phyloP scores from a whole-genome alignment of 805 yeast species.

The Ogataea zsoltii region DNA sequence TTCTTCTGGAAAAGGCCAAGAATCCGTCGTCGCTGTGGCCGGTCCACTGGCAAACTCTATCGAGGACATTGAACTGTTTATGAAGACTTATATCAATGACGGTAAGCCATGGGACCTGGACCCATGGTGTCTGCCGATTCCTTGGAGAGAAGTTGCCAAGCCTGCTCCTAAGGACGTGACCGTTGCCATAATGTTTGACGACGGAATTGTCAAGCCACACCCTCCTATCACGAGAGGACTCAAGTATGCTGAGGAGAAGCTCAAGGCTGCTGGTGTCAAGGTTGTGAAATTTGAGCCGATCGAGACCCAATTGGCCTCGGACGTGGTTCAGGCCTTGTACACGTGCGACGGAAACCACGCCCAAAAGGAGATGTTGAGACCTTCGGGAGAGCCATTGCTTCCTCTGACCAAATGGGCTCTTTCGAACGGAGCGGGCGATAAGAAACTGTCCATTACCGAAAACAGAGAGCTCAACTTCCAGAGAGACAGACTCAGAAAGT shows the following conservation, averaged over 20 bases:
- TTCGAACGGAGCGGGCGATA: constrained; percentile 59
- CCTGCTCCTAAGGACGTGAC: constrained; percentile 48
- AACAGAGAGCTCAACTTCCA: constrained; percentile 53
- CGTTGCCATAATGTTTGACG: constrained; percentile 63
- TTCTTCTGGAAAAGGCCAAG: constrained; percentile 61
- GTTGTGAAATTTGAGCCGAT: constrained; percentile 60
- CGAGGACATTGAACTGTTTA: constrained; percentile 68
- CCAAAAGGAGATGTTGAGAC: constrained; percentile 50
- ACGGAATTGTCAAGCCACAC: constrained; percentile 64
- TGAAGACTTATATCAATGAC: constrained; percentile 58
- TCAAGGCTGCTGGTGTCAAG: constrained; percentile 58
- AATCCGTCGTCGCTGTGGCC: constrained; percentile 61
- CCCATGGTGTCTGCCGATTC: constrained; percentile 47
- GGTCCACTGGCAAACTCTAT: constrained; percentile 69
- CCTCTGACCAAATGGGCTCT: constrained; percentile 65
- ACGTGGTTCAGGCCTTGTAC: constrained; percentile 58
- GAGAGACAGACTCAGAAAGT: constrained; percentile 60
- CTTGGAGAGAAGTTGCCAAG: constrained; percentile 49
- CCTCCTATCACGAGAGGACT: constrained; percentile 65
- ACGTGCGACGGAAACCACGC: constrained; percentile 67
- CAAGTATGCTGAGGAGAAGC: constrained; percentile 51
- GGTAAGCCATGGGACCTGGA: constrained; percentile 65
- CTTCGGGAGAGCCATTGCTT: constrained; percentile 68
- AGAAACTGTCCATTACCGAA: constrained; percentile 46
- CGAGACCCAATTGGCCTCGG: constrained; percentile 55